Evolutionary conservation across 2,329 filamentous ascomycete genomes (phyloP), one percentile per base, ranked within the genome.

Genomic region (Colletotrichum sublineola): DNA sequence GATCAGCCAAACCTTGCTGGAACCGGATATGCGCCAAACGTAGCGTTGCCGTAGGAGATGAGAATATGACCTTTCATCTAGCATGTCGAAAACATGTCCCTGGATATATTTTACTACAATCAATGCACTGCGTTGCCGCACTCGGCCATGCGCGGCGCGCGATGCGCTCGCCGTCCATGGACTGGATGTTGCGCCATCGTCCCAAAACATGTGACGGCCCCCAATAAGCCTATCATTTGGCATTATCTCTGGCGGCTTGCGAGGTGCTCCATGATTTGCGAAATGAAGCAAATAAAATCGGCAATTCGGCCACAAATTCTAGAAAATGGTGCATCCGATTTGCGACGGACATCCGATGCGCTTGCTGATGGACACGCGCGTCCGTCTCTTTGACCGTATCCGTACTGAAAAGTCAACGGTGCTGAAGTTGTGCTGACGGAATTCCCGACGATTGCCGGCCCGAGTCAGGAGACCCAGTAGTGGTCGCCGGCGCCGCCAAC

Each of bases 401-500:
- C 24, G 24, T 24, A 24, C 24, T 24, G 24, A 24, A 24, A 24
- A 24, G 24, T 15, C 24, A 55, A 67, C 64, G 48, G 42, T 42
- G 64, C 36, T 48, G 50, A 36, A 11, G 33, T 55, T 52, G 48
- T 40, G 58, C 36, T 36, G 58, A 56, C n/a, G 46, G 44, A 48
- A 68, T 58, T 53, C 52, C 64, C 58, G 68, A 44, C 52, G 56
- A 71, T 68, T 68, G 38, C 64, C 68, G 68, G 57, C 55, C 65
- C 68, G 69, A 71, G 52, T 63, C 52, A 68, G 44, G 15, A 40
- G 57, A 33, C 57, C 63, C 33, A 40, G 33, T 52, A 11, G 11
- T 14, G 33, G 29, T 33, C 64, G 24, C 29, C 50, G 42, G 55
- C 50, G 68, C 56, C 68, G 63, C 48, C 31, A 36, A 40, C 63